Conservation (phyloP, 495 filamentous ascomycete genomes). For the Aspergillus affinis region DNA sequence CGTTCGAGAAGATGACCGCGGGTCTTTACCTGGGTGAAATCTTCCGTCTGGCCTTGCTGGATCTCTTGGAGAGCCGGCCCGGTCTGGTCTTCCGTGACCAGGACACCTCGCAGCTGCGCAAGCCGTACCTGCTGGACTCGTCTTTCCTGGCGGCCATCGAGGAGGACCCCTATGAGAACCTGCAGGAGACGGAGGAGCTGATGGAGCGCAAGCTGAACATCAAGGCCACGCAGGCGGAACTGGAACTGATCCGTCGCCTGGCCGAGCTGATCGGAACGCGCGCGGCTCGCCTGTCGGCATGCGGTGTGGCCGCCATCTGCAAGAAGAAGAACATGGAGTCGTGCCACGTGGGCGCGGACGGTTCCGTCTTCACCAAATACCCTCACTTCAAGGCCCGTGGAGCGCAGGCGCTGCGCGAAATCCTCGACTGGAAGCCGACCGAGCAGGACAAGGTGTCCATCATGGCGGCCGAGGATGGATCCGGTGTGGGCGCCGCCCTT, state of each 20-base stretch:
- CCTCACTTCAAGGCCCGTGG: slow-evolving; percentile 93
- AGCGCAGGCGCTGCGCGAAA: slow-evolving; percentile 85
- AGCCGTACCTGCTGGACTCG: slow-evolving; percentile 83
- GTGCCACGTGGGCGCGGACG: slow-evolving; percentile 94
- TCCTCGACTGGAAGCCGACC: slow-evolving; percentile 81
- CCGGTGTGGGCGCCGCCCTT: slow-evolving; percentile 91
- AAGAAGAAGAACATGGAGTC: slow-evolving; percentile 86
- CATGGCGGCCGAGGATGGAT: slow-evolving; percentile 87
- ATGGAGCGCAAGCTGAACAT: slow-evolving; percentile 74
- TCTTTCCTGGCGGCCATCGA: slow-evolving; percentile 96
- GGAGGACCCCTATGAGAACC: slow-evolving; percentile 91
- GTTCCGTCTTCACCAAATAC: slow-evolving; percentile 97
- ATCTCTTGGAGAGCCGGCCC: slow-evolving; percentile 75
- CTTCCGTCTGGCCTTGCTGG: slow-evolving; percentile 85
- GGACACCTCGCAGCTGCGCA: slow-evolving; percentile 73
- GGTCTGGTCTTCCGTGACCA: slow-evolving; percentile 80
- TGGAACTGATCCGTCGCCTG: slow-evolving; percentile 81
- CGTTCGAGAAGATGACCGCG: slow-evolving; percentile 98
- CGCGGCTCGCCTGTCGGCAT: slow-evolving; percentile 87
- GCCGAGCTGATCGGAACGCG: slow-evolving; percentile 94
- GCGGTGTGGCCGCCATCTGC: slow-evolving; percentile 92
- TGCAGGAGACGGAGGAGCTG: slow-evolving; percentile 78
- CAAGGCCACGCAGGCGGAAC: slow-evolving; percentile 65
- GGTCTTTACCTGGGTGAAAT: slow-evolving; percentile 94
- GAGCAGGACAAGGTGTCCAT: slow-evolving; percentile 85